A percentile compares a stretch with the other conserved stretches of the same genome.
These are phyloP conservation scores for Ophiostoma sp. DNA, from an alignment of 2,329 filamentous ascomycete species.

Conservation along the genomic window DNA sequence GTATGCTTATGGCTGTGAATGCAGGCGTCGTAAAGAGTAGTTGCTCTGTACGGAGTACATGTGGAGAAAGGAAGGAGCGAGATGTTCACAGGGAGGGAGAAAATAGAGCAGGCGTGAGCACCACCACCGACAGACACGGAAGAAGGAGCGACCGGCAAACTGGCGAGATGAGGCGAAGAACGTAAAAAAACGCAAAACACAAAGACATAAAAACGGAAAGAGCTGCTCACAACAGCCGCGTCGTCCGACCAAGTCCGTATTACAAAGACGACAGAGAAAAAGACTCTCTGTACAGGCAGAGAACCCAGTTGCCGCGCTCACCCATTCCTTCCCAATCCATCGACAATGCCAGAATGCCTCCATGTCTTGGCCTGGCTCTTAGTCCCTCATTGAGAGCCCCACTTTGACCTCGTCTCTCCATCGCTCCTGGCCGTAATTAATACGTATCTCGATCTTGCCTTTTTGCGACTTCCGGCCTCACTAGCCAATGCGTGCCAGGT, in stretches of 20 bases:
- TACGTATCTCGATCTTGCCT: constrained; percentile 3
- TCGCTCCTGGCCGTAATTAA: not conserved
- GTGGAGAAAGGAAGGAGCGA: constrained; percentile 1
- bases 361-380: constrained; percentile 5
- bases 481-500: not conserved
- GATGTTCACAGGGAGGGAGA: not conserved
- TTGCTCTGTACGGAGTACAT: not conserved
- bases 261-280: not conserved
- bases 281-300: not conserved
- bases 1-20: not conserved
- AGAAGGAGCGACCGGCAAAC: not conserved
- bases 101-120: not conserved
- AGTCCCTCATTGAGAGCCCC: constrained; percentile 5
- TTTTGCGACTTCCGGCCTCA: not conserved
- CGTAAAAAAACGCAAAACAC: not conserved
- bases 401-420: constrained; percentile 5
- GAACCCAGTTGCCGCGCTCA: not conserved
- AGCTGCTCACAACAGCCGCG: not conserved
- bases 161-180: not conserved
- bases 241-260: not conserved
- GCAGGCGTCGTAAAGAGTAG: not conserved
- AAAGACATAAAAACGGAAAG: not conserved
- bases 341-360: not conserved
- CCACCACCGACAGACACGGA: not conserved
- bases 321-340: not conserved